Percentiles rank a stretch among this genome's conserved stretches.
Evolutionary conservation across 2,329 filamentous ascomycete genomes (phyloP).

Genomic region (Botrytis medusae): DNA sequence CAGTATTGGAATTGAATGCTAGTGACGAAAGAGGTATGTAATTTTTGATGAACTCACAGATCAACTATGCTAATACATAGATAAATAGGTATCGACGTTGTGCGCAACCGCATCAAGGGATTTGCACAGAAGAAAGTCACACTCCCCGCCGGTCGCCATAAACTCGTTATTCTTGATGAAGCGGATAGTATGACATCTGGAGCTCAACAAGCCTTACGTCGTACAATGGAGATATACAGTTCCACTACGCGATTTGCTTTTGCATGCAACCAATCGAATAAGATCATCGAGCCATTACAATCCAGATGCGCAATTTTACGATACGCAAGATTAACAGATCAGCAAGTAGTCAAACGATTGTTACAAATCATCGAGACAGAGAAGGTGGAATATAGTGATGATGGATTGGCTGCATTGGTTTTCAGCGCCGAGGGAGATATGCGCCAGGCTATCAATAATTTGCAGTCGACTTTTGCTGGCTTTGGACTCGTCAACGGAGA

Average conservation of each 20-base stretch:
- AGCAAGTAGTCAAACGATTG: constrained; percentile 85
- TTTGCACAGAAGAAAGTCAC: constrained; percentile 99
- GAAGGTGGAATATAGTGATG: constrained; percentile 85
- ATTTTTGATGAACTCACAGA: not conserved
- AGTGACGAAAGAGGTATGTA: constrained; percentile 82
- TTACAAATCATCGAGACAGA: constrained; percentile 93
- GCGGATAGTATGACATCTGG: constrained; percentile 98
- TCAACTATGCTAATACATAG: constrained; percentile 12
- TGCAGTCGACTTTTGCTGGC: constrained; percentile 88
- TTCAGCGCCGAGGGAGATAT: constrained; percentile 98
- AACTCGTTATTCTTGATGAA: constrained; percentile 96
- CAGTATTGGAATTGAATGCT: constrained; percentile 92
- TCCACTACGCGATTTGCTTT: constrained; percentile 96
- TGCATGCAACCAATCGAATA: constrained; percentile 97
- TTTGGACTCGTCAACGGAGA: constrained; percentile 97
- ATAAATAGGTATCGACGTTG: constrained; percentile 81
- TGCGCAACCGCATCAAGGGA: constrained; percentile 94
- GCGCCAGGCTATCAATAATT: constrained; percentile 97
- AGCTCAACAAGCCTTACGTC: constrained; percentile 88
- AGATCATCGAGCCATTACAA: constrained; percentile 98
- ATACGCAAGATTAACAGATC: constrained; percentile 88
- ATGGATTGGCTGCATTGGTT: constrained; percentile 91
- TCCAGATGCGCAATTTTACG: constrained; percentile 94
- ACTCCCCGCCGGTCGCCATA: constrained; percentile 83
- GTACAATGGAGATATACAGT: constrained; percentile 99